Evolutionary conservation across 257 asterid species (phyloP).

Genomic region (Cynanchum wilfordii): DNA sequence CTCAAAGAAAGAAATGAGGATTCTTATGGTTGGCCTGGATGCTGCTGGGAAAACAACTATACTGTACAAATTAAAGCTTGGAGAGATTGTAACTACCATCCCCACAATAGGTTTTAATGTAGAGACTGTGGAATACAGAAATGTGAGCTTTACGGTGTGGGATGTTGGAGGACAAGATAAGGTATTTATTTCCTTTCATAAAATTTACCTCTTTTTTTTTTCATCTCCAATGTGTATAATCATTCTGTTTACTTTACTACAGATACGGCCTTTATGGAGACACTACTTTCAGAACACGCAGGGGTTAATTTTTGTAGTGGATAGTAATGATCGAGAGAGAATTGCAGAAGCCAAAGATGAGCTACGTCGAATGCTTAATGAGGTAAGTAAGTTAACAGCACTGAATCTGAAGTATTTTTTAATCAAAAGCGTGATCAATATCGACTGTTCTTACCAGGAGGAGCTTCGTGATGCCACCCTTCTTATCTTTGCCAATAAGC

Average conservation of each 20-base stretch:
- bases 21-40: conserved; percentile 52
- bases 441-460: conserved; percentile 19
- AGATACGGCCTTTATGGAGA: conserved; percentile 50
- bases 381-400: conserved; percentile 11
- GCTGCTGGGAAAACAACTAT: conserved; percentile 49
- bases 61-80: conserved; percentile 45
- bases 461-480: conserved; percentile 33
- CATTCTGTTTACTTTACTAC: neutral
- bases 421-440: neutral
- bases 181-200: conserved; percentile 15
- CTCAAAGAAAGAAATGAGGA: conserved; percentile 45
- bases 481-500: conserved; percentile 44
- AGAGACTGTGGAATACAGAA: conserved; percentile 48
- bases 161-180: conserved; percentile 58
- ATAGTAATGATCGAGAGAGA: conserved; percentile 42
- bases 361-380: conserved; percentile 42
- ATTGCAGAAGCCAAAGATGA: conserved; percentile 43
- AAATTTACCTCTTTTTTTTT: neutral
- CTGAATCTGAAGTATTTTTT: neutral
- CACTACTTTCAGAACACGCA: conserved; percentile 44
- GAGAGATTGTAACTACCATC: conserved; percentile 43
- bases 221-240: too few relatives aligned
- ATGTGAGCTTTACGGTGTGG: conserved; percentile 45
- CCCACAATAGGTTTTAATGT: conserved; percentile 53
- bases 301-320: conserved; percentile 47